Base-by-base conservation (phyloP, 805 yeast species). In the Saccharomycopsis oosterbeekiorum region DNA sequence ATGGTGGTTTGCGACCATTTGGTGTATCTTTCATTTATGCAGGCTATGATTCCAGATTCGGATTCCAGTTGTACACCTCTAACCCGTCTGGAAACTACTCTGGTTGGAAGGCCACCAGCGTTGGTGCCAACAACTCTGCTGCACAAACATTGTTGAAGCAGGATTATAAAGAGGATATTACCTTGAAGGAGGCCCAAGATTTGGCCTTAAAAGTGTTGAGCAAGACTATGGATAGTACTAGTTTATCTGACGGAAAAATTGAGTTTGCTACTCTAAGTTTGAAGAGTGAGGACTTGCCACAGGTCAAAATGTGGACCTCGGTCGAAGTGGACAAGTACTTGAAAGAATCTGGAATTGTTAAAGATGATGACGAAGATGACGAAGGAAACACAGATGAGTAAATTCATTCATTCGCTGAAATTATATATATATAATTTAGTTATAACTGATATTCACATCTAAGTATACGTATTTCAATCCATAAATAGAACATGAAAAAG, bases 11-110 rank as follows among this genome's bases (percentile, higher is more conserved):
- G 70, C 86, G 99, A 74, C 99, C 99, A 21, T 94, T 91, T 73
- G 99, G 99, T 70, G 99, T 94, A 50, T 88, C 96, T 59, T 92
- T 94, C 74, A 82, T 94, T 64, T 94, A 89, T 70, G 99, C 98
- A 5, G 99, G 99, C 8, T 87, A 85, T 70, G 99, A 94, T 72
- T 93, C 90, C 59, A 77, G 89, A 69, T 86, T 85, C 69, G 91
- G 91, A 39, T 94, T 87, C 78, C 99, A 94, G 74, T 78, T 94
- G 67, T 94, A 86, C 76, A 92, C 97, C 5, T 88, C 96, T 26
- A 94, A 94, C 72, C 99, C 99, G 14, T 89, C 97, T 0, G 99
- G 99, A 34, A 94, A 94, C 75, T 94, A 92, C 73, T 84, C 96
- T 21, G 98, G 99, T 29, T 94, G 99, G 99, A 91, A 89, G 75